Base-by-base conservation (phyloP, 306 rosid genomes). In the Vigna nakashimae region DNA sequence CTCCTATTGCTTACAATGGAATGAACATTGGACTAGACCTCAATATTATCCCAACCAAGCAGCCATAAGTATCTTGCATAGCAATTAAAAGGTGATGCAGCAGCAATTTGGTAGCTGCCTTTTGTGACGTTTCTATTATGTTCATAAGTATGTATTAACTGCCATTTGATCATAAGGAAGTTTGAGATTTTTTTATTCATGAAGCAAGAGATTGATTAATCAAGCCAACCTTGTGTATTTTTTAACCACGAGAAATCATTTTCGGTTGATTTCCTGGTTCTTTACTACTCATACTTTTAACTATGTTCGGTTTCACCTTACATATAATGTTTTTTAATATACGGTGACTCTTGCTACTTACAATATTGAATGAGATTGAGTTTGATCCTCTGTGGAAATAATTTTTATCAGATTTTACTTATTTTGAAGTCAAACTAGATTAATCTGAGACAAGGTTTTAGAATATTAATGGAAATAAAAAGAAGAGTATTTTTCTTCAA, bases 1-100 rank as follows among this genome's bases (percentile, higher is more conserved):
- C 98, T 88, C 98, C 98, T 5, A 88, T 94, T 69, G 97, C 95
- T 79, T 94, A 88, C 89, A 94, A 90, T 79, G 97, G 98, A 77
- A 88, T 84, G 90, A 90, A 89, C 86, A 81, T 92, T 26, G 96
- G 97, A 65, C 89, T 94, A 74, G 89, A 89, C 75, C 84, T 85
- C 84, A 85, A 87, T 64, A 56, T 82, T 65, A 17, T n/a, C 36
- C 75, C 87, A 48, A 55, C 87, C 69, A 83, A 84, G 57, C 82
- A 86, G 43, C 71, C 74, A 42, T 84, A 84, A 28, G 17, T 43
- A 40, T 59, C 50, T 50, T 49, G 52, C 32, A 77, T 77, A 53
- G 64, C 56, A 56, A n/a, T 26, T 56, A 13, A 71, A 68, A 63
- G 75, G 59, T 40, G 38, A 36, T 14, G 28, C 34, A 20, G 15